Percentiles rank a stretch among this genome's conserved stretches.
These are phyloP conservation scores for Exophiala aquamarina DNA, from an alignment of 2,329 filamentous ascomycete genomes.

Conservation along the genomic window DNA sequence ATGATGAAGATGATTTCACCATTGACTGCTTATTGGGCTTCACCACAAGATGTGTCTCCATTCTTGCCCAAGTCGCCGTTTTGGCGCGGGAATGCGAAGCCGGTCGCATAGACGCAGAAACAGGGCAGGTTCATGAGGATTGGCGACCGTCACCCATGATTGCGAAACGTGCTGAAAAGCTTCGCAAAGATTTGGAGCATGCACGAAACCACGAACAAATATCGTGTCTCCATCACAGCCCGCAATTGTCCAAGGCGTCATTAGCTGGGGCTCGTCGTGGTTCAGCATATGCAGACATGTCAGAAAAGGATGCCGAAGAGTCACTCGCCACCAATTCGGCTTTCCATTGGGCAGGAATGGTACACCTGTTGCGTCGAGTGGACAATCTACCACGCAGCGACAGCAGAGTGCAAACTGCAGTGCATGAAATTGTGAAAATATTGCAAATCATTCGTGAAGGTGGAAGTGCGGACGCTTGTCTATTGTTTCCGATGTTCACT, in stretches of 20 bases:
- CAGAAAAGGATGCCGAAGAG: slow-evolving; percentile 61
- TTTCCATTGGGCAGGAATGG: slow-evolving; percentile 75
- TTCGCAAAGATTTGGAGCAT: slow-evolving; percentile 62
- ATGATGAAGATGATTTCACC: slow-evolving; percentile 62
- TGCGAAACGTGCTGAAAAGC: slow-evolving; percentile 55
- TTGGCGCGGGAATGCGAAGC: slow-evolving; percentile 68
- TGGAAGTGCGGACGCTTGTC: slow-evolving; percentile 70
- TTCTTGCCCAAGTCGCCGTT: slow-evolving; percentile 70
- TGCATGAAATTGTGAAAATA: slow-evolving; percentile 63
- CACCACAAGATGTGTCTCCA: slow-evolving; percentile 68
- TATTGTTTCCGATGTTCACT: slow-evolving; percentile 79
- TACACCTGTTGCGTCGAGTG: slow-evolving; percentile 74
- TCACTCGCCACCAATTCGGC: slow-evolving; percentile 73
- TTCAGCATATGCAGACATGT: slow-evolving; percentile 47
- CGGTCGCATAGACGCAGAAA: slow-evolving; percentile 59
- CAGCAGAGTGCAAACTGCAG: slow-evolving; percentile 61
- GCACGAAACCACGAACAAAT: slow-evolving; percentile 46
- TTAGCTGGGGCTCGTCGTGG: slow-evolving; percentile 17
- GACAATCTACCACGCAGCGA: slow-evolving; percentile 61
- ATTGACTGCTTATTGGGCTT: slow-evolving; percentile 83
- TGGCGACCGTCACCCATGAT: slow-evolving; percentile 61
- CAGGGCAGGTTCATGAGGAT: slow-evolving; percentile 48
- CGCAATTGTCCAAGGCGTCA: slow-evolving; percentile 26
- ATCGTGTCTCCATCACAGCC: slow-evolving; percentile 40
- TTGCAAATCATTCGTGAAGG: slow-evolving; percentile 64